A percentile compares a stretch with the other conserved stretches of the same genome.
Conservation (phyloP, 371 early-diverging fungal genomes). For the Zancudomyces culisetae region DNA sequence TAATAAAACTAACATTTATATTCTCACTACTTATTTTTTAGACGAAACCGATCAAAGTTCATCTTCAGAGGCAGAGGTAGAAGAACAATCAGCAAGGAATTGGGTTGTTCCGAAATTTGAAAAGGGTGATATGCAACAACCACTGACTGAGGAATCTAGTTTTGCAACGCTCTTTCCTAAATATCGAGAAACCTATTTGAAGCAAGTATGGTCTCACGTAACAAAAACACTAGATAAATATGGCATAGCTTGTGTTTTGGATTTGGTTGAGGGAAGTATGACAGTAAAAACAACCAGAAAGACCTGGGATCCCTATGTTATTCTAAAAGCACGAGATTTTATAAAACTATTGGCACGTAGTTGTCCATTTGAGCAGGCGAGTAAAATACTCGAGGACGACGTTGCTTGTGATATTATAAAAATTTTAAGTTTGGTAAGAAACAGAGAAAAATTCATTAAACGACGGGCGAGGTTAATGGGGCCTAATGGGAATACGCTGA, state of each 20-base stretch:
- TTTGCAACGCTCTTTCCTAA: slow-evolving; percentile 98
- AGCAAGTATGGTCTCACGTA: slow-evolving; percentile 87
- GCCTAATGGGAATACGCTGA: slow-evolving; percentile 93
- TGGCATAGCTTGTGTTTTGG: slow-evolving; percentile 84
- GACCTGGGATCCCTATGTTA: slow-evolving; percentile 93
- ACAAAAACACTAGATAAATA: slow-evolving; percentile 68
- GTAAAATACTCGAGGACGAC: slow-evolving; percentile 86
- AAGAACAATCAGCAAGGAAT: slow-evolving; percentile 10
- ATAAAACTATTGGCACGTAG: slow-evolving; percentile 90
- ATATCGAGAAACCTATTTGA: slow-evolving; percentile 91
- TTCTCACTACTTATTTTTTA: too few relatives aligned
- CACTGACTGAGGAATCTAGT: slow-evolving; percentile 90
- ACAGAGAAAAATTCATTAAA: slow-evolving; percentile 96
- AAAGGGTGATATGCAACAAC: slow-evolving; percentile 50
- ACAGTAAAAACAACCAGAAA: slow-evolving; percentile 94
- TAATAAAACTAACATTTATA: too few relatives aligned
- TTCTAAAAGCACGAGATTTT: slow-evolving; percentile 91
- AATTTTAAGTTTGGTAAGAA: slow-evolving; percentile 82
- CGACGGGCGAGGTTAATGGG: slow-evolving; percentile 94
- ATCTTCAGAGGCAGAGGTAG: not conserved
- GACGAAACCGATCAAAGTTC: too few relatives aligned
- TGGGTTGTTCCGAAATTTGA: slow-evolving; percentile 87
- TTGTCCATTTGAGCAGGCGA: slow-evolving; percentile 87
- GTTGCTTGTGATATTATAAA: slow-evolving; percentile 92
- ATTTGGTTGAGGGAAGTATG: slow-evolving; percentile 94